Percentiles rank a stretch among this genome's conserved stretches.
These are phyloP conservation scores for Rhizopogon sp. DNA, from an alignment of 768 basidiomycete species.

Conservation along the genomic window DNA sequence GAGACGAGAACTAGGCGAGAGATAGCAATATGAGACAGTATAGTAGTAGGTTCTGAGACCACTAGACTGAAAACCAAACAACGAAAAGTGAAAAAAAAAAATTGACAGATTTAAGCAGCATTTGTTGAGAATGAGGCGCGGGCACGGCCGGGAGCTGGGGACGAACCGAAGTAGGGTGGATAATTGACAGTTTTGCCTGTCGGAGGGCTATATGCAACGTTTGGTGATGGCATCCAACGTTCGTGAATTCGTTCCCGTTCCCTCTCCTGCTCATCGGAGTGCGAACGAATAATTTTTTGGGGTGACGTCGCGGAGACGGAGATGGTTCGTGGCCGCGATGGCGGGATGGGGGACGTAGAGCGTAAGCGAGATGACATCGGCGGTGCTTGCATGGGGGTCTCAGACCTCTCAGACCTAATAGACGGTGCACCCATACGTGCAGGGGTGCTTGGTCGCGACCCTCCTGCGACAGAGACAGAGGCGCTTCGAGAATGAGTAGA, in stretches of 20 bases:
- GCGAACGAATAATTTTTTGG: constrained; percentile 53
- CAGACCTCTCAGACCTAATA: constrained; percentile 21
- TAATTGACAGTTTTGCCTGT: constrained; percentile 25
- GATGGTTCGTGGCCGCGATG: constrained; percentile 44
- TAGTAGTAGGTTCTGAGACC: constrained; percentile 23
- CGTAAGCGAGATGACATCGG: constrained; percentile 24
- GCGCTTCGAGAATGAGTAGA: constrained; percentile 53
- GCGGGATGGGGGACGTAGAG: constrained; percentile 25
- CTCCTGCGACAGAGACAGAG: constrained; percentile 44
- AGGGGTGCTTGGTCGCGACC: constrained; percentile 28
- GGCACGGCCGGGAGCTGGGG: constrained; percentile 14
- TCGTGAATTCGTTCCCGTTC: constrained; percentile 47
- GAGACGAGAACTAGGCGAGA: constrained; percentile 21
- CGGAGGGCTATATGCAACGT: constrained; percentile 32
- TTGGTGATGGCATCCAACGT: constrained; percentile 57
- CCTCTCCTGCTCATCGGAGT: constrained; percentile 59
- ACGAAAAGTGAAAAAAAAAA: constrained; percentile 9
- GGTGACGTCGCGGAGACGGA: constrained; percentile 44
- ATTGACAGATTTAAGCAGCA: constrained; percentile 26
- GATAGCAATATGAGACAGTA: constrained; percentile 32
- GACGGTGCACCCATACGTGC: constrained; percentile 25
- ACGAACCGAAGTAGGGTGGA: constrained; percentile 17
- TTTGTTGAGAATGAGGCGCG: constrained; percentile 29
- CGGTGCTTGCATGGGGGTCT: constrained; percentile 13
- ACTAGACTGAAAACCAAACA: constrained; percentile 21